Percentiles rank a stretch among this genome's conserved stretches.
phyloP scores from a whole-genome alignment of 306 rosid species.

The Astragalus membranaceus region DNA sequence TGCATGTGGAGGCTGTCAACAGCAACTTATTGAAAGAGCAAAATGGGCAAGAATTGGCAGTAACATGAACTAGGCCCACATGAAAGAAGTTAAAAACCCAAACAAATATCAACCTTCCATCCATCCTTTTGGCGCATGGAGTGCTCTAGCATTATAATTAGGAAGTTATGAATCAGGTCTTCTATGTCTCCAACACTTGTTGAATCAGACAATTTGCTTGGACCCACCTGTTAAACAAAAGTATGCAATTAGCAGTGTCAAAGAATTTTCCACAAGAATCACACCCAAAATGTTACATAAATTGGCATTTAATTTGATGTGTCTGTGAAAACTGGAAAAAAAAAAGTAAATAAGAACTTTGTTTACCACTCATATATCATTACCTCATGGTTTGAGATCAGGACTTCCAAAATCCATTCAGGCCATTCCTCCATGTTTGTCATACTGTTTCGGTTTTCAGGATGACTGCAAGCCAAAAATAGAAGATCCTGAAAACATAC shows the following conservation, averaged over 20 bases:
- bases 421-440: conserved; percentile 99
- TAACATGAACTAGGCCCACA: background rate
- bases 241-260: conserved; percentile 15
- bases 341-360: background rate
- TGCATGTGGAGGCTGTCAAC: conserved; percentile 8
- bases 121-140: conserved; percentile 99
- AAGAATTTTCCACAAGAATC: conserved; percentile 4
- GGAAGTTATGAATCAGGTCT: conserved; percentile 82
- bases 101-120: conserved; percentile 73
- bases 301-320: background rate
- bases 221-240: conserved; percentile 53
- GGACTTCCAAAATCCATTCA: conserved; percentile 92
- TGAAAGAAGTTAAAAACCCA: conserved; percentile 13
- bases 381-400: conserved; percentile 88
- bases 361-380: background rate
- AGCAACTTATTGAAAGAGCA: conserved; percentile 15
- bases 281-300: background rate
- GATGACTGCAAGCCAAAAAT: conserved; percentile 99
- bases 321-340: background rate
- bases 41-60: conserved; percentile 5
- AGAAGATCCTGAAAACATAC: conserved; percentile 98
- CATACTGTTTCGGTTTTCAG: conserved; percentile 78
- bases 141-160: conserved; percentile 91
- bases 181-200: conserved; percentile 70
- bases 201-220: conserved; percentile 45